Evolutionary conservation across 176 grass and related monocot species (phyloP).

Genomic region (Rhipidocladum racemiflorum): DNA sequence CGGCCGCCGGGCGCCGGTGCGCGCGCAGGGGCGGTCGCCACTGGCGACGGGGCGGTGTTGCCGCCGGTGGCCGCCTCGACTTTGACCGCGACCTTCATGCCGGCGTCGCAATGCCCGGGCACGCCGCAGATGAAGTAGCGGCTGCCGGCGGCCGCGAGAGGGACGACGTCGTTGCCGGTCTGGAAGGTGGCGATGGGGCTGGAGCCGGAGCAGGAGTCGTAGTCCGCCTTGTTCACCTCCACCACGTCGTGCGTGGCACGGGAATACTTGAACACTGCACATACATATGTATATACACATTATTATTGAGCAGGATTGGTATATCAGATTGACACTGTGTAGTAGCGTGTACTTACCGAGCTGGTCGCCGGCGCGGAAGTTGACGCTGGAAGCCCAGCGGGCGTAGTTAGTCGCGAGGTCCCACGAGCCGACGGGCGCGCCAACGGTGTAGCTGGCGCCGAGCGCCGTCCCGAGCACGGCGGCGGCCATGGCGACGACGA

Average conservation of each 20-base stretch:
- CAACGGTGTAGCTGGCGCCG: constrained; percentile 1
- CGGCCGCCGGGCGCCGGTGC: not conserved
- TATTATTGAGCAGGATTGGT: no score
- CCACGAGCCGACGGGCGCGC: not conserved
- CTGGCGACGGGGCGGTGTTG: not conserved
- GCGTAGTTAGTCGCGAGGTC: not conserved
- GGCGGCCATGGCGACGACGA: not conserved
- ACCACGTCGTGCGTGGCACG: not conserved
- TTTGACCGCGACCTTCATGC: constrained; percentile 43
- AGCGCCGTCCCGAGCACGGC: not conserved
- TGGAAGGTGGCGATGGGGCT: not conserved
- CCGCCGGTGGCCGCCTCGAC: not conserved
- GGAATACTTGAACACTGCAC: constrained; percentile 31
- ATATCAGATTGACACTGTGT: no score
- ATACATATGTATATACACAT: no score
- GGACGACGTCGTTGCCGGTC: constrained; percentile 17
- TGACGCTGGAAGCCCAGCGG: not conserved
- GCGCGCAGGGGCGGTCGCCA: not conserved
- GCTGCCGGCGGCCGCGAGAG: not conserved
- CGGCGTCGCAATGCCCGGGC: constrained; percentile 22
- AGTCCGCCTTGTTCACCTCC: constrained; percentile 32
- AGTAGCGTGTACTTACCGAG: not conserved
- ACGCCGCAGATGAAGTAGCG: constrained; percentile 56
- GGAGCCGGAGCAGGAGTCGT: constrained; percentile 4
- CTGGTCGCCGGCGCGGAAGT: constrained; percentile 16